Evolutionary conservation across 179 eudicot species (phyloP), one percentile per base, ranked within the genome.

Genomic region (Dionaea muscipula): DNA sequence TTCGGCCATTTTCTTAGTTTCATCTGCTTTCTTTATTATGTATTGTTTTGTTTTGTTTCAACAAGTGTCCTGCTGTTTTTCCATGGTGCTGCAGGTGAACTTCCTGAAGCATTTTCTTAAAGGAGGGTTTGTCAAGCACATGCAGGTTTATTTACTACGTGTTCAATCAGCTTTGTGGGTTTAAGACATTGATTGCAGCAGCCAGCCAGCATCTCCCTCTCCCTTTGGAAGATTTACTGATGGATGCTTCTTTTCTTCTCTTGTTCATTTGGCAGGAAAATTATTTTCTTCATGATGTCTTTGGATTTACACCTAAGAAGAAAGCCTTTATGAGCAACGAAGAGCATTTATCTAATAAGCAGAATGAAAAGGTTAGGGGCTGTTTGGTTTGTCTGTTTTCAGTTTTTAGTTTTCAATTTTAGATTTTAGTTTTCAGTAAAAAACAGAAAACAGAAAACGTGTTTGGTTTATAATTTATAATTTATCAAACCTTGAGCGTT

Each of bases 61-160:
- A n/a, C n/a, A 1, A 33, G 12, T 20, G 12, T 33, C 18, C 11
- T 50, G 17, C 38, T 55, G 46, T 35, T 53, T 25, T 36, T 19
- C 54, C 47, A 18, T 43, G n/a, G n/a, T 26, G 35, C 35, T 31
- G 22, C 76, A 91, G 98, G 52, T 87, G 65, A 87, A 87, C 75
- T 87, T 87, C 45, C 51, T 91, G 12, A 91, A 79, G 80, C 95
- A 79, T 75, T 91, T 78, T 45, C 95, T 91, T 41, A 78, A 72
- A 19, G 95, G 91, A 75, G 98, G 91, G 50, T 91, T 91, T 51
- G 77, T 84, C 36, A 91, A 82, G 75, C 98, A 91, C 51, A 86
- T 90, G 97, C 89, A 77, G 95, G 97, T 85, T 51, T 21, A 56
- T 52, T 52, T 58, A 47, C 23, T 45, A 14, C 4, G 33, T 37